These are phyloP conservation scores for Ogataea trehaloabstinens DNA, from an alignment of 805 yeast species.

Conservation along the genomic window DNA sequence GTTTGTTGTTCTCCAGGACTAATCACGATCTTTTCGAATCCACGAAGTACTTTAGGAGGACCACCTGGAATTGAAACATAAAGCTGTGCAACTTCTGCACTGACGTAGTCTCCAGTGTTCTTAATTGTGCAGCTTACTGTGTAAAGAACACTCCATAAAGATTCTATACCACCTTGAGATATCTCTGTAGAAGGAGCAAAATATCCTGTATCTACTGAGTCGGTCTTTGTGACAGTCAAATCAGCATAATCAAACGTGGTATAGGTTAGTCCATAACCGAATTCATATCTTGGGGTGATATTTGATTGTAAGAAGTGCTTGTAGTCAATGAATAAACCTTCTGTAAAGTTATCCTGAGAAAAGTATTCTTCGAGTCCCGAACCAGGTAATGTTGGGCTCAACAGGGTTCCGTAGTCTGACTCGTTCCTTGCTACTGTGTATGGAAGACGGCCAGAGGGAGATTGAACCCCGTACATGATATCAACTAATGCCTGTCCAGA, in stretches of 20 bases:
- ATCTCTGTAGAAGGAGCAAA: too few relatives aligned
- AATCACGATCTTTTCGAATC: constrained; percentile 41
- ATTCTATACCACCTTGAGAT: too few relatives aligned
- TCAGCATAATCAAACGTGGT: constrained; percentile 45
- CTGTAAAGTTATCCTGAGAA: constrained; percentile 44
- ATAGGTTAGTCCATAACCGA: constrained; percentile 62
- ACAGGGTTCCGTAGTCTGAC: constrained; percentile 39
- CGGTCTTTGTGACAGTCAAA: too few relatives aligned
- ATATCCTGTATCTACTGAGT: too few relatives aligned
- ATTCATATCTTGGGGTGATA: constrained; percentile 56
- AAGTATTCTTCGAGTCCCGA: constrained; percentile 28
- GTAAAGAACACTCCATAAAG: constrained; percentile 43
- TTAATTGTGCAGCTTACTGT: constrained; percentile 36
- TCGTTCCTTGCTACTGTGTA: constrained; percentile 58
- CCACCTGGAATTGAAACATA: constrained; percentile 43
- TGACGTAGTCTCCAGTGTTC: constrained; percentile 38
- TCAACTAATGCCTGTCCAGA: constrained; percentile 59
- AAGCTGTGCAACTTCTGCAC: constrained; percentile 43
- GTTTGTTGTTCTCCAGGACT: constrained; percentile 30
- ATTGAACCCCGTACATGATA: constrained; percentile 56
- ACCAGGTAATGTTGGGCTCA: constrained; percentile 29
- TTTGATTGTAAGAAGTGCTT: constrained; percentile 55
- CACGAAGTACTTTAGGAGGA: constrained; percentile 41
- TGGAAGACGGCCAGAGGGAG: constrained; percentile 63
- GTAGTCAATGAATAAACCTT: constrained; percentile 54